Percentiles rank a stretch among this genome's conserved stretches.
Conservation (phyloP, 768 basidiomycete species). For the Phaffia tasmanica region DNA sequence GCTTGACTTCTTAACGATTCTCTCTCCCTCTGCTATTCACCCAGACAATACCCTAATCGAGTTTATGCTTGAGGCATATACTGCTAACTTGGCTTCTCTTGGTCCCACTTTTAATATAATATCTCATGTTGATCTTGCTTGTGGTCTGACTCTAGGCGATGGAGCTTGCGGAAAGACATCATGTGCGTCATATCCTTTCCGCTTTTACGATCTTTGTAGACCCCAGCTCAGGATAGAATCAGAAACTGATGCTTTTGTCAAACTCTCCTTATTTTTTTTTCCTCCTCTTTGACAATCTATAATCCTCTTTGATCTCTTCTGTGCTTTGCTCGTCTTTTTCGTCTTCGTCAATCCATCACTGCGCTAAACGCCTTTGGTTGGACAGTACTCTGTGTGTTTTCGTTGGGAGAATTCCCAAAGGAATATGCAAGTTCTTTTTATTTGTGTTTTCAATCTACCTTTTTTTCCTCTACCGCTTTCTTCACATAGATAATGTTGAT, state of each 20-base stretch:
- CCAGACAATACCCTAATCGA: not conserved
- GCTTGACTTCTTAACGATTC: not conserved
- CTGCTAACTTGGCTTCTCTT: not conserved
- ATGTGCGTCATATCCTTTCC: not conserved
- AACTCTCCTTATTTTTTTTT: conserved; percentile 21
- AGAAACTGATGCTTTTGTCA: not conserved
- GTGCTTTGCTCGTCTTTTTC: not conserved
- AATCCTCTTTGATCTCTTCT: not conserved
- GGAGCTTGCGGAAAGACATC: conserved; percentile 84
- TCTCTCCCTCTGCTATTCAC: not conserved
- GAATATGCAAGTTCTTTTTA: conserved; percentile 50
- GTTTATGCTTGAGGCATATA: not conserved
- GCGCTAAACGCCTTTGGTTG: not conserved
- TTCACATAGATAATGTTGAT: not conserved
- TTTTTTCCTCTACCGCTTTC: not conserved
- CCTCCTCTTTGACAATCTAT: not conserved
- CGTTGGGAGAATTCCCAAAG: conserved; percentile 85
- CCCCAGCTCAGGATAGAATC: not conserved
- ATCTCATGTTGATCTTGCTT: not conserved
- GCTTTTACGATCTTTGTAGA: conserved; percentile 19
- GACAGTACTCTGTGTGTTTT: conserved; percentile 72
- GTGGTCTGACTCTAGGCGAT: conserved; percentile 48
- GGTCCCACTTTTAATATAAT: not conserved
- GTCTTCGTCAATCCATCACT: not conserved
- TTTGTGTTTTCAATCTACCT: not conserved